Evolutionary conservation across 2,329 filamentous ascomycete genomes (phyloP).

Genomic region (Aulographum hederae): DNA sequence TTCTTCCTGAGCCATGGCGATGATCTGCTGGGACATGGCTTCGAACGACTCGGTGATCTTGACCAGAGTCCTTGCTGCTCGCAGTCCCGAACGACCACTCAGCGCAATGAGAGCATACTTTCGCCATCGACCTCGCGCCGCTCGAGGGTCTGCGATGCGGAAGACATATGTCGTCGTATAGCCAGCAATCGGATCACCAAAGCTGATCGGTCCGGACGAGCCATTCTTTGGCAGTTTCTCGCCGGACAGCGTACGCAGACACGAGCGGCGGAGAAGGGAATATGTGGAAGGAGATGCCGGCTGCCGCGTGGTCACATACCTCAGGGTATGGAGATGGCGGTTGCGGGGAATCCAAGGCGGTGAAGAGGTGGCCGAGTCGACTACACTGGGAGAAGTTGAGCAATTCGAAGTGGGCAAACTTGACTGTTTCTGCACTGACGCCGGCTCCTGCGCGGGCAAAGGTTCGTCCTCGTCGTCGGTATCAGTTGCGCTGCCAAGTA

Average conservation of each 20-base stretch:
- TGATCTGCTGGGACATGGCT: slow-evolving; percentile 33
- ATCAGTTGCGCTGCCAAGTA: slow-evolving; percentile 21
- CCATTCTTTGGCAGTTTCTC: slow-evolving; percentile 37
- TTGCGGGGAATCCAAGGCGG: slow-evolving; percentile 23
- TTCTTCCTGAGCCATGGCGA: slow-evolving; percentile 21
- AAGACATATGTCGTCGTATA: slow-evolving; percentile 43
- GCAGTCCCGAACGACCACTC: slow-evolving; percentile 36
- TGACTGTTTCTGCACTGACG: no score
- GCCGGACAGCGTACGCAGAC: slow-evolving; percentile 38
- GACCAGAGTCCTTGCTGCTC: slow-evolving; percentile 22
- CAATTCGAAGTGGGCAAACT: no score
- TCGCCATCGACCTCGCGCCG: slow-evolving; percentile 35
- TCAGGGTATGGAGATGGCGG: slow-evolving; percentile 36
- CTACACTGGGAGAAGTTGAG: neutral
- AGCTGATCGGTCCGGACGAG: slow-evolving; percentile 38
- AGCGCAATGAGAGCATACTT: slow-evolving; percentile 39
- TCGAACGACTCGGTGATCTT: slow-evolving; percentile 28
- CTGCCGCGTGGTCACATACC: slow-evolving; percentile 38
- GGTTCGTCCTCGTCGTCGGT: neutral
- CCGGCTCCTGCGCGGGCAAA: neutral
- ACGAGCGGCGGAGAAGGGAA: slow-evolving; percentile 35
- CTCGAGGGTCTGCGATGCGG: slow-evolving; percentile 37
- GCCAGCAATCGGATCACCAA: slow-evolving; percentile 35
- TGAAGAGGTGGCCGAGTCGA: slow-evolving; percentile 11
- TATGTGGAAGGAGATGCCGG: slow-evolving; percentile 34